phyloP scores from a whole-genome alignment of 23 red algal species.

The Agarophyton chilense region DNA sequence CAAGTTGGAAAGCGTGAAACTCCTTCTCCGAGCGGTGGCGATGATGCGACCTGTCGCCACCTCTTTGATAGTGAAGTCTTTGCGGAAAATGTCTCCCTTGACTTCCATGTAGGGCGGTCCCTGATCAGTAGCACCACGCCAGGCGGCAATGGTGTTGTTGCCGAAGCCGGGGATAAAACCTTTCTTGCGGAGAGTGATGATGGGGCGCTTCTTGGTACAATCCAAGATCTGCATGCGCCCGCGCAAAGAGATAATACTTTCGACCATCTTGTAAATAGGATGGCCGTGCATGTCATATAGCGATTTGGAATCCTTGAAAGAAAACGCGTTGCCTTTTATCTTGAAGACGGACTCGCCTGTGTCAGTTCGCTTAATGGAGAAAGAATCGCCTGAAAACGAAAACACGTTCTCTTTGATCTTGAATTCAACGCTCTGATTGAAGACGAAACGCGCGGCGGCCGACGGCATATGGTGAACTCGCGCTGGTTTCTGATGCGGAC shows the following conservation, averaged over 20 bases:
- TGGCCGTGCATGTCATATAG: constrained; percentile 52
- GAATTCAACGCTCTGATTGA: constrained; percentile 56
- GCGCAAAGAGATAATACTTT: constrained; percentile 46
- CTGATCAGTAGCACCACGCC: constrained; percentile 51
- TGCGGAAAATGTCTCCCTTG: constrained; percentile 70
- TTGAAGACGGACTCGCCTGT: constrained; percentile 58
- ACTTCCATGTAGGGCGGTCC: constrained; percentile 47
- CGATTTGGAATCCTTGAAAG: constrained; percentile 68
- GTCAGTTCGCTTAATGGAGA: constrained; percentile 45
- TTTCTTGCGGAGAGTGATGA: constrained; percentile 67
- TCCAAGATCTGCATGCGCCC: constrained; percentile 71
- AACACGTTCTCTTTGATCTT: constrained; percentile 72
- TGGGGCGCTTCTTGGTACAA: constrained; percentile 12
- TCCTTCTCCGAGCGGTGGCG: constrained; percentile 46
- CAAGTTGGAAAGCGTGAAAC: constrained; percentile 58
- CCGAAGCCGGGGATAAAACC: constrained; percentile 67
- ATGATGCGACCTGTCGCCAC: constrained; percentile 24
- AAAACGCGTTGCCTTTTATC: constrained; percentile 65
- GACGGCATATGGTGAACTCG: neutral
- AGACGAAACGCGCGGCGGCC: constrained; percentile 50
- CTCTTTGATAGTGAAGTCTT: constrained; percentile 65
- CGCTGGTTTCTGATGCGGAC: neutral
- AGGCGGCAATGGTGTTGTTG: constrained; percentile 64
- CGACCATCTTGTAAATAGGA: constrained; percentile 59
- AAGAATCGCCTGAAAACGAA: constrained; percentile 64